Percentiles rank a stretch among this genome's conserved stretches.
These are phyloP conservation scores for Xylaria acuta DNA, from an alignment of 495 filamentous ascomycete genomes.

Conservation along the genomic window DNA sequence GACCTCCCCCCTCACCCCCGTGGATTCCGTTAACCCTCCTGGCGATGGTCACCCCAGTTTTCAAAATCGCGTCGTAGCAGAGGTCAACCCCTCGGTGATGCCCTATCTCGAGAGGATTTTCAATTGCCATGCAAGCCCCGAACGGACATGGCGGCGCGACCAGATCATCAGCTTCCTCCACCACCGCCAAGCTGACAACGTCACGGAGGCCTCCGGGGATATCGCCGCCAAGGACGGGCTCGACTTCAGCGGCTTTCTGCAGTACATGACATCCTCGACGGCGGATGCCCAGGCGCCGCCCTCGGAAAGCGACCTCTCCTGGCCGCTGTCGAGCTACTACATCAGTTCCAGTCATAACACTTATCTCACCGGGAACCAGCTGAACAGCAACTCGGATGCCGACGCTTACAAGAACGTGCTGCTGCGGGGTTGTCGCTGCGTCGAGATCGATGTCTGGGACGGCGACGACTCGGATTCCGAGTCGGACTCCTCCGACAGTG, in stretches of 20 bases:
- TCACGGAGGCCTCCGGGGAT: conserved; percentile 38
- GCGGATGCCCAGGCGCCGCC: conserved; percentile 53
- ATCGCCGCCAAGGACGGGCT: conserved; percentile 50
- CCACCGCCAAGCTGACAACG: conserved; percentile 44
- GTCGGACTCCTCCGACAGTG: conserved; percentile 35
- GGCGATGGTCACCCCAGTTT: conserved; percentile 44
- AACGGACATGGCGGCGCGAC: conserved; percentile 46
- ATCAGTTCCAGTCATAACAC: conserved; percentile 95
- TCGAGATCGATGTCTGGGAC: conserved; percentile 97
- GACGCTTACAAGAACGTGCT: conserved; percentile 87
- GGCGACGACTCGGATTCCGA: conserved; percentile 65
- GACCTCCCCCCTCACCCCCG: conserved; percentile 31
- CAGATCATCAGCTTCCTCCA: conserved; percentile 46
- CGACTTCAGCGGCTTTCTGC: conserved; percentile 59
- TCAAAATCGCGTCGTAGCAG: conserved; percentile 38
- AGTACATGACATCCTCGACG: conserved; percentile 65
- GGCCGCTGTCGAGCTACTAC: conserved; percentile 85
- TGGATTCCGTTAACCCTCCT: conserved; percentile 42
- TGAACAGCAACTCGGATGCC: conserved; percentile 80
- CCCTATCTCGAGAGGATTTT: conserved; percentile 49
- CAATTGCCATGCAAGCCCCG: conserved; percentile 38
- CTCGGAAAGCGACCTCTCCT: conserved; percentile 58
- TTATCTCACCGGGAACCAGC: conserved; percentile 90
- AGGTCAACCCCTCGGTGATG: conserved; percentile 39
- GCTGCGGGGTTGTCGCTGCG: conserved; percentile 82